phyloP scores from a whole-genome alignment of 2,329 filamentous ascomycete genomes.

The Raffaelea ambrosiae region DNA sequence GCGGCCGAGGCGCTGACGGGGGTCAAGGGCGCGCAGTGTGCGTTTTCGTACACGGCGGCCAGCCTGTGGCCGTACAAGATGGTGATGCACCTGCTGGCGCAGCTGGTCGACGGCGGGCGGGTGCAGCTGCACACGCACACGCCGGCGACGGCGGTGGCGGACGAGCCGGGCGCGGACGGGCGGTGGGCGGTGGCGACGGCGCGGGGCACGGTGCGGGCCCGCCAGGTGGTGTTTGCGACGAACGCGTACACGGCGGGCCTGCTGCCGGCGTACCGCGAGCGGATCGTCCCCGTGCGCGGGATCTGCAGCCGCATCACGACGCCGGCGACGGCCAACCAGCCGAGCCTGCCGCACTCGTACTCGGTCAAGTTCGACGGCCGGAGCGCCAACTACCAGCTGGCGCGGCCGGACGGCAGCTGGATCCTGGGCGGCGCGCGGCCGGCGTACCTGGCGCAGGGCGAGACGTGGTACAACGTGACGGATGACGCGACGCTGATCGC shows the following conservation, averaged over 20 bases:
- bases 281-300: constrained; percentile 8
- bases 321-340: background rate
- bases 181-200: constrained; percentile 13
- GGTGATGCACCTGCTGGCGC: constrained; percentile 1
- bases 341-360: constrained; percentile 11
- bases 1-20: constrained; percentile 1
- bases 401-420: constrained; percentile 33
- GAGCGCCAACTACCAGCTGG: constrained; percentile 30
- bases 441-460: constrained; percentile 21
- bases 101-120: background rate
- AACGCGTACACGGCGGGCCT: constrained; percentile 21
- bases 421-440: constrained; percentile 25
- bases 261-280: constrained; percentile 12
- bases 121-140: constrained; percentile 11
- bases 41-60: constrained; percentile 4
- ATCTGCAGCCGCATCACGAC: constrained; percentile 9
- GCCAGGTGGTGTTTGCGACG: constrained; percentile 17
- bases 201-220: constrained; percentile 13
- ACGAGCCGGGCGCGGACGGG: background rate
- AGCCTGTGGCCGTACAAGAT: constrained; percentile 8
- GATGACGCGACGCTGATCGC: constrained; percentile 38
- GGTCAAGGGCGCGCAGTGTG: background rate
- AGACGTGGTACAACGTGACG: constrained; percentile 35
- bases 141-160: constrained; percentile 1
- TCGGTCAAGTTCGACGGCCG: constrained; percentile 12